Conservation (phyloP, 2,329 filamentous ascomycete genomes). For the Chlorencoelia australis region DNA sequence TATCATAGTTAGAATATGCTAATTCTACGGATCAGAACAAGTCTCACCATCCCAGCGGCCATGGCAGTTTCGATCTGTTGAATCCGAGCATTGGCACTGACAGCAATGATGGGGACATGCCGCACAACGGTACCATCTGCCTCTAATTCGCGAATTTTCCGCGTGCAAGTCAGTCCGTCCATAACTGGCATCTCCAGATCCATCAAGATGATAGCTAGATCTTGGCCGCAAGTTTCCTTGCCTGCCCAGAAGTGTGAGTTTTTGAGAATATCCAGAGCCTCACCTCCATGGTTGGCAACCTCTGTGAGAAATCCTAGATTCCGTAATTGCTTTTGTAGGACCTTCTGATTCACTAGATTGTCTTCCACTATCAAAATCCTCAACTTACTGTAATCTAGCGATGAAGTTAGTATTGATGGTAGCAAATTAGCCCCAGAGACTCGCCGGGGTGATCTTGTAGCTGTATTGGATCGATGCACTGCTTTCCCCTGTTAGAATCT, state of each 20-base stretch:
- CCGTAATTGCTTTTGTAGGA: conserved; percentile 50
- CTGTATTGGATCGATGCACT: too few relatives aligned
- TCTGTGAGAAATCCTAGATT: conserved; percentile 50
- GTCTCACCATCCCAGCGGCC: conserved; percentile 62
- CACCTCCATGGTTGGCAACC: conserved; percentile 55
- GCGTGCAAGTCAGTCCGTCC: conserved; percentile 68
- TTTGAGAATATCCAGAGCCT: conserved; percentile 48
- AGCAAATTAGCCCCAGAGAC: too few relatives aligned
- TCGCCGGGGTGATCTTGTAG: too few relatives aligned
- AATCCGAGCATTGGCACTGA: conserved; percentile 69
- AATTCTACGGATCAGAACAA: too few relatives aligned
- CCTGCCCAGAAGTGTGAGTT: conserved; percentile 43
- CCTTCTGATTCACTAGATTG: conserved; percentile 57
- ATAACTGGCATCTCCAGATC: conserved; percentile 77
- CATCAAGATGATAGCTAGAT: conserved; percentile 62
- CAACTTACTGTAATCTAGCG: conserved; percentile 3
- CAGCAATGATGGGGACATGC: conserved; percentile 71
- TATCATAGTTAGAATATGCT: conserved; percentile 29
- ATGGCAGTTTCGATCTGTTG: conserved; percentile 66
- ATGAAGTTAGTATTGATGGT: not conserved
- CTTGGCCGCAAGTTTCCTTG: conserved; percentile 20
- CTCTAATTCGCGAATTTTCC: conserved; percentile 59
- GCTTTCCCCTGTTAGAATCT: too few relatives aligned
- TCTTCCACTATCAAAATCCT: conserved; percentile 55
- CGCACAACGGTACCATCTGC: conserved; percentile 46